Evolutionary conservation across 1,284 basidiomycete genomes (phyloP).

Genomic region (Naganishia sp.): DNA sequence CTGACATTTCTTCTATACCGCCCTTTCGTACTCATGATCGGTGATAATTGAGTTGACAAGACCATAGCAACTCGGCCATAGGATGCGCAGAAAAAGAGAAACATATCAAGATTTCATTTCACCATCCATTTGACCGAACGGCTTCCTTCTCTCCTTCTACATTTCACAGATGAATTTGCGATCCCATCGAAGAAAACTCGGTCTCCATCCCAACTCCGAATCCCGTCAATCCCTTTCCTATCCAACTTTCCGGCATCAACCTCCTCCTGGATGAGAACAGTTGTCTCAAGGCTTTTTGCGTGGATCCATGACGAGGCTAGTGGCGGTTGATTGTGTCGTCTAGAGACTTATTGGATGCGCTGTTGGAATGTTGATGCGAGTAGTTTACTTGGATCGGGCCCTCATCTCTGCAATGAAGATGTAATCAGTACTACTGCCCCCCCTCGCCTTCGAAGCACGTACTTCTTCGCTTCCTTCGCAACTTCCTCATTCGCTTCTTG

Average conservation of each 20-base stretch:
- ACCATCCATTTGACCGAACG: constrained; percentile 12
- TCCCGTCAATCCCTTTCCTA: constrained; percentile 6
- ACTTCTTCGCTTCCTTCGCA: constrained; percentile 36
- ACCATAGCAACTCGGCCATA: no score
- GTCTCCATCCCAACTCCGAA: not conserved
- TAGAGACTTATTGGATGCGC: not conserved
- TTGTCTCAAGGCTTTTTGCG: constrained; percentile 1
- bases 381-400: constrained; percentile 35
- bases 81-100: not conserved
- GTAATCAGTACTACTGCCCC: not conserved
- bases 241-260: not conserved
- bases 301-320: not conserved
- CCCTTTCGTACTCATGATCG: no score
- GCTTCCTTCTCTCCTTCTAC: constrained; percentile 19
- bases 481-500: constrained; percentile 36
- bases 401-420: constrained; percentile 29
- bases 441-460: not conserved
- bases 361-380: constrained; percentile 12
- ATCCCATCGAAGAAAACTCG: constrained; percentile 5
- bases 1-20: no score
- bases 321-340: not conserved
- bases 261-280: not conserved
- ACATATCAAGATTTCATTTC: constrained; percentile 24
- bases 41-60: no score
- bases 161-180: constrained; percentile 17